Base-by-base conservation (phyloP, 2,329 filamentous ascomycete species). In the Colletotrichum acutatum region DNA sequence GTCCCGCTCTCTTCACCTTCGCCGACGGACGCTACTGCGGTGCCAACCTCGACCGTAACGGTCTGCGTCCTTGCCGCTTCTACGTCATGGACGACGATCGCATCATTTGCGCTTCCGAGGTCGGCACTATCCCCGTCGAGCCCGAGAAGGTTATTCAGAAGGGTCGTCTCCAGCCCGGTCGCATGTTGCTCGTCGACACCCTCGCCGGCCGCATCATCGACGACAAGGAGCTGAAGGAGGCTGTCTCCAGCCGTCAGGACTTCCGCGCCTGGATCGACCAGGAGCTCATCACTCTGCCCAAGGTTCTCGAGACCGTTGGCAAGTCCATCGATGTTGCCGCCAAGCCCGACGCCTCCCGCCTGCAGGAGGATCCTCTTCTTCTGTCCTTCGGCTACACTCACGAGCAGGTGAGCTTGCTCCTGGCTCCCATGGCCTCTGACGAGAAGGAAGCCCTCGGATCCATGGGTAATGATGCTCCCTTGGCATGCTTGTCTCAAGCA, bases 401-500 rank as follows among this genome's bases (percentile, higher is more conserved):
- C 75, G 96, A 98, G 86, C 96, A 98, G 84, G 93, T 98, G 82
- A 96, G 93, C 82, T 85, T 98, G 80, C 88, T 98, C 49, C 90
- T 98, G 65, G 96, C 93, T 22, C 96, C 96, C 11, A 98, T 98
- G 96, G 96, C 95, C 71, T 95, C 95, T 28, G 96, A 98, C 79
- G 97, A 97, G 74, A 98, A 98, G 86, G 96, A 98, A 83, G 96
- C 96, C 56, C 89, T 98, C 66, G 96, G 96, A 53, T 98, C 96
- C 72, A 98, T 98, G 96, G 96, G 96, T 78, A 98, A 98, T 81
- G 96, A 98, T 86, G 94, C 94, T 57, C 96, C 96, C 56, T 87
- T 98, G 75, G 96, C 96, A 66, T 98, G 95, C 83, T 88, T 98
- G 81, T 94, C 96, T n/a, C 90, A 94, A 76, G 94, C 95, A 75